Evolutionary conservation across 1,139 yeast species (phyloP), one percentile per base, ranked within the genome.

Genomic region (Pichia sp.): DNA sequence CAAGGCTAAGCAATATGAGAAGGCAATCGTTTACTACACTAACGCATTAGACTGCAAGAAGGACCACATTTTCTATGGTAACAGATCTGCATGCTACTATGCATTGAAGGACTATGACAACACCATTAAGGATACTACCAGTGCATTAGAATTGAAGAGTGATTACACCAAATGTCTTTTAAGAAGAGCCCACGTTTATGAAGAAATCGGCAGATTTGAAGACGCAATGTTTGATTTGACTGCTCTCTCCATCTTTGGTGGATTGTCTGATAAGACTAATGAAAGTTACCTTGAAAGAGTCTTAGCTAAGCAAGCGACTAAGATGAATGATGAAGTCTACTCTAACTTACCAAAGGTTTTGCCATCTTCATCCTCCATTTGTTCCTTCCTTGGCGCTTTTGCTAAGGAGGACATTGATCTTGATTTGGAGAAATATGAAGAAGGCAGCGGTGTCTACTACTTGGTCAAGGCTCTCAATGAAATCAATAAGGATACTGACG

Each of bases 151-250:
- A 49, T 63, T 88, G 53, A 83, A 87, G 59, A 95, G 94, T 13
- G 91, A 82, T 56, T 91, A 93, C 63, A 69, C 86, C 52, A 91
- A 93, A 67, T 93, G 96, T 62, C 66, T 83, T 40, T 64, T 82
- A 41, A 75, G 88, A 56, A 70, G 93, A 65, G 86, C 91, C 17
- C 77, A 82, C 46, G 94, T 96, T 23, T 81, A 82, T 57, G 98
- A 93, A 64, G 73, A 74, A 48, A 61, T 85, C 48, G 94, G 78
- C 50, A 67, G 72, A 47, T 86, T 74, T 61, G 73, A 77, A 37
- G 95, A 88, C 41, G 91, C 98, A 36, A 78, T 87, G 75, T 78
- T 81, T 59, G 98, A 93, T 62, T 74, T 85, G 60, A 88, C 97
- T 39, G 88, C 94, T 4, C 67, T 81, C 55, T 76, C 88, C 27